Percentiles rank a stretch among this genome's conserved stretches.
phyloP scores from a whole-genome alignment of 176 grass and related monocot genomes.

The Ampelocalamus luodianensis region DNA sequence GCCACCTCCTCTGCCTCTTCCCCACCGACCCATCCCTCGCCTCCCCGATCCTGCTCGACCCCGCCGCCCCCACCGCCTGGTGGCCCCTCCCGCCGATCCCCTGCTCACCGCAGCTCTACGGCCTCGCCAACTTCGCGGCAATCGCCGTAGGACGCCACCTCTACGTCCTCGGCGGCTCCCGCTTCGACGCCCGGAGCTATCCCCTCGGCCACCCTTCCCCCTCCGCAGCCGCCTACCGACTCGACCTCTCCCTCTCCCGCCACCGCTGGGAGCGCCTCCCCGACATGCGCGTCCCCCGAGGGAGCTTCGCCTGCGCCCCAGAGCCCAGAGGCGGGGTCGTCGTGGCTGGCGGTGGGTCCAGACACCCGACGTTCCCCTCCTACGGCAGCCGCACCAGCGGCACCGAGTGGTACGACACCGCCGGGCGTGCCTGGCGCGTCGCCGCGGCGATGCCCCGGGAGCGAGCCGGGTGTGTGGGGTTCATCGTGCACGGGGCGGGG shows the following conservation, averaged over 20 bases:
- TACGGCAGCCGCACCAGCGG: constrained; percentile 71
- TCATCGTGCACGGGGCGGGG: constrained; percentile 46
- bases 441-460: constrained; percentile 60
- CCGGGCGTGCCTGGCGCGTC: constrained; percentile 52
- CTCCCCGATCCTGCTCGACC: constrained; percentile 76
- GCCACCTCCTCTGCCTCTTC: constrained; percentile 79
- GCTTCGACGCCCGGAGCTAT: constrained; percentile 82
- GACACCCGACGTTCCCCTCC: constrained; percentile 73
- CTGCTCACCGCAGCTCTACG: constrained; percentile 69
- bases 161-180: constrained; percentile 85
- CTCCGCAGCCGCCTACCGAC: constrained; percentile 62
- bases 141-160: constrained; percentile 58
- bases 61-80: constrained; percentile 62
- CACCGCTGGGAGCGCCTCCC: constrained; percentile 67
- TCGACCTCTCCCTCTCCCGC: constrained; percentile 61
- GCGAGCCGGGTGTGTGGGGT: constrained; percentile 77
- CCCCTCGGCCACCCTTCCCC: constrained; percentile 75
- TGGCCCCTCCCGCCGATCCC: constrained; percentile 70
- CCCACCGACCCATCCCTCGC: constrained; percentile 75
- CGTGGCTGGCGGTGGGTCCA: constrained; percentile 77
- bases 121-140: constrained; percentile 70
- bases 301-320: constrained; percentile 72
- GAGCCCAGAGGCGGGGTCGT: constrained; percentile 46
- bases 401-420: constrained; percentile 61
- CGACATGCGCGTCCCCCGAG: constrained; percentile 71